A percentile compares a stretch with the other conserved stretches of the same genome.
These are phyloP conservation scores for Pichia sp. DNA, from an alignment of 1,139 yeast genomes.

Conservation along the genomic window DNA sequence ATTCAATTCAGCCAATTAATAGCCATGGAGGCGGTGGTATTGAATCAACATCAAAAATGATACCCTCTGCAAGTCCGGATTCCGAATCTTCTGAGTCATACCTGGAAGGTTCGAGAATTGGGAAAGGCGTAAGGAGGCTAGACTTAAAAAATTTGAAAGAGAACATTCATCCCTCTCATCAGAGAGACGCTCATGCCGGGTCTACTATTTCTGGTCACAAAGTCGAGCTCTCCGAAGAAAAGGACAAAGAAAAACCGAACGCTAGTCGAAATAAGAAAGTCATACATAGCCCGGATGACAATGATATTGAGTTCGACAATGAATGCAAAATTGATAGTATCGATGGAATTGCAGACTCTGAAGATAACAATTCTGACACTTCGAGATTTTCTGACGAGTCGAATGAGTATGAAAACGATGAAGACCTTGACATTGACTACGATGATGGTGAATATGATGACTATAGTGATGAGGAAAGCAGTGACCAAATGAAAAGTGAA, in stretches of 20 bases:
- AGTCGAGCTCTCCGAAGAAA: too few species aligned
- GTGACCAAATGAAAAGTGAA: not conserved
- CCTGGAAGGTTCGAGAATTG: not conserved
- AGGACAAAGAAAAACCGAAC: not conserved
- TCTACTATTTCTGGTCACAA: not conserved
- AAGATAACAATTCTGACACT: not conserved
- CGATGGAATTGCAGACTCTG: slow-evolving; percentile 7
- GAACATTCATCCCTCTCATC: not conserved
- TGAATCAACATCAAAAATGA: not conserved
- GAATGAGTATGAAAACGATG: not conserved
- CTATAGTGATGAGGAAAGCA: slow-evolving; percentile 4
- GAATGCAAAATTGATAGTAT: not conserved
- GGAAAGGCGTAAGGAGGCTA: not conserved
- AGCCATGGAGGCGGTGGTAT: too few species aligned
- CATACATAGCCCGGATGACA: not conserved
- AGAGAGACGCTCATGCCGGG: too few species aligned
- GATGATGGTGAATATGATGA: not conserved
- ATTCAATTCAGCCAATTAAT: too few species aligned
- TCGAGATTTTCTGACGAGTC: not conserved
- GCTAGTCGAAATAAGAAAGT: not conserved
- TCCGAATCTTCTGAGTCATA: slow-evolving; percentile 5
- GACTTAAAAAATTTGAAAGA: not conserved
- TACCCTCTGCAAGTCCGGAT: not conserved
- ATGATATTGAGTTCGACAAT: slow-evolving; percentile 2
- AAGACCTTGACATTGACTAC: not conserved